Evolutionary conservation across 2,329 filamentous ascomycete species (phyloP).

Genomic region (Mycosphaerella sp.): DNA sequence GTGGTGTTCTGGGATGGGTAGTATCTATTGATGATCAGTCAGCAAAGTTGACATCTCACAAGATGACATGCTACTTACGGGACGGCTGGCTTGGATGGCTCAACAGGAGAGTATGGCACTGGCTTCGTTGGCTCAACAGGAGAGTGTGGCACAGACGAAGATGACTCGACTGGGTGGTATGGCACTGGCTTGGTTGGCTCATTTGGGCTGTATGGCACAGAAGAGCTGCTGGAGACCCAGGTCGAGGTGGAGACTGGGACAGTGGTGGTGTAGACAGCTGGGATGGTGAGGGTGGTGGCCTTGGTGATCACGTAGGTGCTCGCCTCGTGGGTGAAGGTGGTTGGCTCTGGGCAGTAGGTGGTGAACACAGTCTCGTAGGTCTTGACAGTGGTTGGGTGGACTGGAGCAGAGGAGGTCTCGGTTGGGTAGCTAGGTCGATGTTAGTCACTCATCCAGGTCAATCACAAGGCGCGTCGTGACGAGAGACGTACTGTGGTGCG

Average conservation of each 20-base stretch:
- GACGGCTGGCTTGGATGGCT: constrained; percentile 7
- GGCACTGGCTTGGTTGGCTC: constrained; percentile 2
- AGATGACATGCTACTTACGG: no score
- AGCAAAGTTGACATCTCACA: no score
- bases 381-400: constrained; percentile 18
- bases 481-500: not conserved
- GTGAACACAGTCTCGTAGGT: constrained; percentile 11
- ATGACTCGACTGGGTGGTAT: constrained; percentile 5
- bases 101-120: not conserved
- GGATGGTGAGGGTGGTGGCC: constrained; percentile 26
- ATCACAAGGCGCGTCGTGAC: not conserved
- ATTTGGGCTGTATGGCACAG: not conserved
- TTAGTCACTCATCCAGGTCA: not conserved
- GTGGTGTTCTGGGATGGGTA: not conserved
- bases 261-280: constrained; percentile 29
- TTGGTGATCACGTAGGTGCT: constrained; percentile 26
- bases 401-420: constrained; percentile 9
- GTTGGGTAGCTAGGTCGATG: not conserved
- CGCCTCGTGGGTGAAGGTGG: constrained; percentile 23
- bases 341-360: constrained; percentile 28
- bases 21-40: no score
- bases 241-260: not conserved
- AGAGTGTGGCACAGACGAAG: not conserved
- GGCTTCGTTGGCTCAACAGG: not conserved
- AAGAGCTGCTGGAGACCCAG: not conserved